Evolutionary conservation across 2,329 filamentous ascomycete species (phyloP).

Genomic region (Pyricularia grisea): DNA sequence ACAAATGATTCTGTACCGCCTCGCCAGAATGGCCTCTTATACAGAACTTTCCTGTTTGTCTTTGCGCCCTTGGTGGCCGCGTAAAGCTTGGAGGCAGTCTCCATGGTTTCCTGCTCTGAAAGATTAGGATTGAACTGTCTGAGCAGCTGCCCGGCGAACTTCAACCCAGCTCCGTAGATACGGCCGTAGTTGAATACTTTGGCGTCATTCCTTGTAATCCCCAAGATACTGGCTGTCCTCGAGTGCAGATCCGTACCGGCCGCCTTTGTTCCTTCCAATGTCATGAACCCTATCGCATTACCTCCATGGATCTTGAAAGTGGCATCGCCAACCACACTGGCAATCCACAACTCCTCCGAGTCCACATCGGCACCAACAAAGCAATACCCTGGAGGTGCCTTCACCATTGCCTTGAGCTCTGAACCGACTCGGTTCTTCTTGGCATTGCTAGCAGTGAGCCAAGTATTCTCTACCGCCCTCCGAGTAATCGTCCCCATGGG

Average conservation of each 20-base stretch:
- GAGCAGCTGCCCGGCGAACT: conserved; percentile 82
- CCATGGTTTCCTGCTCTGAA: conserved; percentile 67
- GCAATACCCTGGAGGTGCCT: conserved; percentile 78
- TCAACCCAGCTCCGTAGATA: conserved; percentile 95
- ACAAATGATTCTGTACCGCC: conserved; percentile 96
- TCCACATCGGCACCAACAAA: conserved; percentile 98
- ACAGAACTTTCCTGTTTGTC: conserved; percentile 63
- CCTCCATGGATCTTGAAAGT: conserved; percentile 93
- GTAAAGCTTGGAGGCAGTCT: conserved; percentile 74
- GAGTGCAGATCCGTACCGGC: conserved; percentile 92
- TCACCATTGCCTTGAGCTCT: conserved; percentile 94
- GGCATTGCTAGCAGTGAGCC: conserved; percentile 95
- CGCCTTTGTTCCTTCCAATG: conserved; percentile 88
- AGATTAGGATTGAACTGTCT: conserved; percentile 87
- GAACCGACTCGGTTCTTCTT: conserved; percentile 94
- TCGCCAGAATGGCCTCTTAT: conserved; percentile 78
- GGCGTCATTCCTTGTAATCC: conserved; percentile 88
- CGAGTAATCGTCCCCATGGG: conserved; percentile 98
- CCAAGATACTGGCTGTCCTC: conserved; percentile 81
- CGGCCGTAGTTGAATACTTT: conserved; percentile 99
- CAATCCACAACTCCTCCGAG: conserved; percentile 97
- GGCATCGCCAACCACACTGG: conserved; percentile 86
- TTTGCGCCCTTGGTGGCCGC: conserved; percentile 83
- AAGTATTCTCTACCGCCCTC: conserved; percentile 92
- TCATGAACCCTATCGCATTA: conserved; percentile 98